A percentile compares a stretch with the other conserved stretches of the same genome.
These are phyloP conservation scores for Ascochyta clinopodiicola DNA, from an alignment of 2,329 filamentous ascomycete genomes.

Conservation along the genomic window DNA sequence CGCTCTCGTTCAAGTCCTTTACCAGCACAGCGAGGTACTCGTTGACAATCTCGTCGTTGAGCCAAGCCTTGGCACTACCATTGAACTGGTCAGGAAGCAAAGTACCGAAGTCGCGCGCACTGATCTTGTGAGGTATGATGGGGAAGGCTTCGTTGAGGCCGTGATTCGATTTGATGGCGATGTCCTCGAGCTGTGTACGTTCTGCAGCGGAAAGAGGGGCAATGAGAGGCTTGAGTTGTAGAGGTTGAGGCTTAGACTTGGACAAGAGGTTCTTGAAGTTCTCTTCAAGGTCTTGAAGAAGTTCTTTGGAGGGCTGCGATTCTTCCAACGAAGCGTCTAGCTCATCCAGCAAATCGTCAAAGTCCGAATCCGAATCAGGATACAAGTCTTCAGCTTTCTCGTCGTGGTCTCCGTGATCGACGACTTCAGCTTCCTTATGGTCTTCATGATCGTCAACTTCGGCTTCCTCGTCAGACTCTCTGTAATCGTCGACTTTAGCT, in stretches of 20 bases:
- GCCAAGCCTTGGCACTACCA: conserved; percentile 63
- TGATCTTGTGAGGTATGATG: conserved; percentile 50
- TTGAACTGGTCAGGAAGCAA: conserved; percentile 52
- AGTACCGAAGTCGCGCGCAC: conserved; percentile 67
- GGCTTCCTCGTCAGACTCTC: no score
- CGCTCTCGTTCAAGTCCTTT: conserved; percentile 62
- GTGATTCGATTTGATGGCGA: conserved; percentile 21
- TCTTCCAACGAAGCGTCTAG: conserved; percentile 28
- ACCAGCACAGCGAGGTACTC: conserved; percentile 68
- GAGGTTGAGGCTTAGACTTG: conserved; percentile 13
- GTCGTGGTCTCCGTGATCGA: no score
- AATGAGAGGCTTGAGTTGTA: conserved; percentile 25
- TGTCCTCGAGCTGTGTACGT: conserved; percentile 16
- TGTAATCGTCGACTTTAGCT: no score
- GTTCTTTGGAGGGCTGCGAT: conserved; percentile 27
- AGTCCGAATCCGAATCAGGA: not conserved
- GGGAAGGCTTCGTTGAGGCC: conserved; percentile 21
- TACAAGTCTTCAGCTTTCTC: not conserved
- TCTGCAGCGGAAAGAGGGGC: conserved; percentile 27
- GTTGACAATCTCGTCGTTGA: conserved; percentile 80
- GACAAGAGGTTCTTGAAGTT: conserved; percentile 23
- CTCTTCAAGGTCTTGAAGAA: conserved; percentile 27
- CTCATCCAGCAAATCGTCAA: not conserved
- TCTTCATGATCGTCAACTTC: no score
- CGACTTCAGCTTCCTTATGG: no score